These are phyloP conservation scores for Asterophora lycoperdoides DNA, from an alignment of 768 basidiomycete species.

Conservation along the genomic window DNA sequence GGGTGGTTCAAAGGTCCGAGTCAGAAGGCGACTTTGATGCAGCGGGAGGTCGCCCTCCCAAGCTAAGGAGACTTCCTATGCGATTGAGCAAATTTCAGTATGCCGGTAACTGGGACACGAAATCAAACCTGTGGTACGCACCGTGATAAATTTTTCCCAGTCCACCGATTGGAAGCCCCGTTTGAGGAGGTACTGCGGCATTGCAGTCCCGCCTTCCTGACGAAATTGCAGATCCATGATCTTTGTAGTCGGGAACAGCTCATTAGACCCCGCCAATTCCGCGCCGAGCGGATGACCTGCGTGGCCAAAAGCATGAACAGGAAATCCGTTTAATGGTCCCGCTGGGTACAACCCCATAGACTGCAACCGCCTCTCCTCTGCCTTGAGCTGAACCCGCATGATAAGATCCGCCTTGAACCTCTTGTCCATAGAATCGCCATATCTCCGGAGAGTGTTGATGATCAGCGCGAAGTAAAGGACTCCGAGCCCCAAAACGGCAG, in stretches of 20 bases:
- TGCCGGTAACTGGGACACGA: not conserved
- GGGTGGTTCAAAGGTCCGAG: not conserved
- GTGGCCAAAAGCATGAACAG: too few relatives aligned
- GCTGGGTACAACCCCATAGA: too few relatives aligned
- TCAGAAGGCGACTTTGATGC: not conserved
- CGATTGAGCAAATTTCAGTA: not conserved
- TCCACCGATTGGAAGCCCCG: conserved; percentile 12
- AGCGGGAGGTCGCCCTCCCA: conserved; percentile 16
- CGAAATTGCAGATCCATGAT: conserved; percentile 21
- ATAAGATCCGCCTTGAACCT: conserved; percentile 18
- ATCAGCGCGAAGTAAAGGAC: conserved; percentile 50
- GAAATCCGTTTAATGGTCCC: too few relatives aligned
- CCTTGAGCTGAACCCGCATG: too few relatives aligned
- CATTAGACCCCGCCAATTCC: too few relatives aligned
- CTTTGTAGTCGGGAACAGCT: conserved; percentile 7
- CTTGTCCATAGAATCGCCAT: conserved; percentile 35
- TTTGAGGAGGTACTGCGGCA: conserved; percentile 13
- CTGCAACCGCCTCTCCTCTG: too few relatives aligned
- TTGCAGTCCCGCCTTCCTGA: not conserved
- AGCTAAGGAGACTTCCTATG: conserved; percentile 16
- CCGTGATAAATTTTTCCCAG: conserved; percentile 19
- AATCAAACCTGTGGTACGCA: conserved; percentile 3
- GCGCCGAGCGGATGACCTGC: too few relatives aligned
- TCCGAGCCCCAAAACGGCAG: conserved; percentile 50
- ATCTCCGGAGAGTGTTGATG: conserved; percentile 46